Base-by-base conservation (phyloP, 129 eudicot genomes). In the Artemisia tridentata region DNA sequence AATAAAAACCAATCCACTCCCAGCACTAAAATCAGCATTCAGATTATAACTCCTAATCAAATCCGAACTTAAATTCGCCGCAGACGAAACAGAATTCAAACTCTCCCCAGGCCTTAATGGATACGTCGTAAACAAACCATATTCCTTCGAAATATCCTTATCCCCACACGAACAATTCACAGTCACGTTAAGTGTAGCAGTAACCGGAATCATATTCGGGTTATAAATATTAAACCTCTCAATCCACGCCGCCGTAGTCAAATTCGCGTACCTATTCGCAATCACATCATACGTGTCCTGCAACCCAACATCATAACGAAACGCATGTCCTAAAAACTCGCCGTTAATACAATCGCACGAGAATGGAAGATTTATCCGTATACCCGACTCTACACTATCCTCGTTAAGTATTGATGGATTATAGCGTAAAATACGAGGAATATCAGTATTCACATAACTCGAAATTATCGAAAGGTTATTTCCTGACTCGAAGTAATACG, bases 121-220 rank as follows among this genome's bases (percentile, higher is more conserved):
- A 60, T 78, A 90, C 64, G n/a, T n/a, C n/a, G n/a, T n/a, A n/a
- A n/a, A n/a, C n/a, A n/a, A n/a, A n/a, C n/a, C n/a, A n/a, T n/a
- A 97, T 7, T 80, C 83, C 71, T 53, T 78, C 0, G 84, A 79
- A 69, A 95, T 78, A 25, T 56, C 4, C 29, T 52, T 57, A 79
- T 88, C 75, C 52, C 99, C 99, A 71, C 99, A 95, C 27, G 88
- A 80, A 52, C 99, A 95, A 75, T 88, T 95, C 56, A 95, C 96
- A 34, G 83, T 66, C 61, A 90, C 96, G 55, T 78, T 90, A 43
- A 49, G 0, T 11, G 4, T 64, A 9, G 23, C 78, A 7, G 65
- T 84, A 55, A 80, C 91, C 25, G 96, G 97, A 12, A 95, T 79
- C 3, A 60, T 73, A 17, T 25, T 79, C 6, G 80, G 51, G 19